These are phyloP conservation scores for Phytophthora pistaciae DNA, from an alignment of 352 stramenopile species.

Conservation along the genomic window DNA sequence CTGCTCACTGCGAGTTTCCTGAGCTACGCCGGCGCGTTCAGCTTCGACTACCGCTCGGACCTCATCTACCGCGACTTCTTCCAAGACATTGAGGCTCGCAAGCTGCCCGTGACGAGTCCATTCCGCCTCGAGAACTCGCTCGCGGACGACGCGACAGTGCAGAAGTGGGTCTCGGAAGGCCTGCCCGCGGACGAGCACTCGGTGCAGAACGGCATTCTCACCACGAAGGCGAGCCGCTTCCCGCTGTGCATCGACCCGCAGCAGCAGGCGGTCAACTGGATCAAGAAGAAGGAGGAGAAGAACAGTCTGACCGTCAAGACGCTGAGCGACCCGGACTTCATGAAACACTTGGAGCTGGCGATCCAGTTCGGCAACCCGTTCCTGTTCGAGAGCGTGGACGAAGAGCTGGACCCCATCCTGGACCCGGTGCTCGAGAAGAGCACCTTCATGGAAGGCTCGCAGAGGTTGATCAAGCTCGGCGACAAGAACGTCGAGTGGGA, in stretches of 20 bases:
- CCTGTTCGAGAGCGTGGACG: constrained; percentile 95
- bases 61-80: constrained; percentile 93
- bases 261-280: constrained; percentile 96
- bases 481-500: constrained; percentile 97
- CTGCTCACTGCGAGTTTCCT: constrained; percentile 92
- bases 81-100: constrained; percentile 76
- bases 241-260: constrained; percentile 96
- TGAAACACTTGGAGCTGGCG: constrained; percentile 95
- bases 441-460: constrained; percentile 91
- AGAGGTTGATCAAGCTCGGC: constrained; percentile 93
- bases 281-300: constrained; percentile 96
- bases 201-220: constrained; percentile 97
- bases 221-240: constrained; percentile 94
- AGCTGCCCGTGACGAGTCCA: constrained; percentile 87
- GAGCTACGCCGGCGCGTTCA: constrained; percentile 93
- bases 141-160: constrained; percentile 94
- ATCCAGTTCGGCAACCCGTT: constrained; percentile 97
- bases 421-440: constrained; percentile 95
- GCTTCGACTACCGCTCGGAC: constrained; percentile 90
- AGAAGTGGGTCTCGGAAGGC: constrained; percentile 95
- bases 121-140: constrained; percentile 93
- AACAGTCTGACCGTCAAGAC: constrained; percentile 95
- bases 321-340: constrained; percentile 94
- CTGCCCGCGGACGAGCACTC: constrained; percentile 95
- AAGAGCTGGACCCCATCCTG: constrained; percentile 96